Conservation (phyloP, 1,284 basidiomycete species). For the Tilletia setariae region DNA sequence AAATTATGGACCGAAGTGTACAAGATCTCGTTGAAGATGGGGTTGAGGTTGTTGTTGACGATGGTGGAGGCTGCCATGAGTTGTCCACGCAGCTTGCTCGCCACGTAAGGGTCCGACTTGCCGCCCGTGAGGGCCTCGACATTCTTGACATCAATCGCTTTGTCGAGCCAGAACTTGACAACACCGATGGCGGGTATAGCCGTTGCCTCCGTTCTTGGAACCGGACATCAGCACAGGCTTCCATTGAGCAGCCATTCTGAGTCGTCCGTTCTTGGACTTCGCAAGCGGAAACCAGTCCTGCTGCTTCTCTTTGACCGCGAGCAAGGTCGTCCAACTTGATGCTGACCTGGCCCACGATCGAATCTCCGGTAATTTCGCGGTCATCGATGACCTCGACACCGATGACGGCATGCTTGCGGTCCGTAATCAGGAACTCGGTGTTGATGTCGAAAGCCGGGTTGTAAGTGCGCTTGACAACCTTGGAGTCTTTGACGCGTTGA, state of each 20-base stretch:
- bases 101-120: constrained; percentile 87
- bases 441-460: constrained; percentile 73
- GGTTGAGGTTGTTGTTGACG: constrained; percentile 67
- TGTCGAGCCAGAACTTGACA: constrained; percentile 78
- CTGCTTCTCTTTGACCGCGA: constrained; percentile 65
- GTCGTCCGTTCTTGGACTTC: constrained; percentile 70
- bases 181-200: constrained; percentile 91
- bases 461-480: constrained; percentile 41
- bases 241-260: constrained; percentile 85
- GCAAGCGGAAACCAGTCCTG: constrained; percentile 92
- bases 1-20: constrained; percentile 46
- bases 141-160: constrained; percentile 80
- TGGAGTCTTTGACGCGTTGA: constrained; percentile 46
- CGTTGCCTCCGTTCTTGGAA: constrained; percentile 75
- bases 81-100: constrained; percentile 60
- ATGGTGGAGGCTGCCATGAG: constrained; percentile 42
- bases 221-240: constrained; percentile 92
- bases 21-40: constrained; percentile 71
- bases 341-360: constrained; percentile 71
- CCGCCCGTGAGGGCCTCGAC: constrained; percentile 54
- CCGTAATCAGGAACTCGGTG: constrained; percentile 83
- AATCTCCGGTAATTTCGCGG: constrained; percentile 77
- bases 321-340: constrained; percentile 75
- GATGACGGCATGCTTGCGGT: constrained; percentile 71
- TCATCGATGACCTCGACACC: constrained; percentile 75